phyloP scores from a whole-genome alignment of 2,329 filamentous ascomycete species.

The Sporothrix phasma region DNA sequence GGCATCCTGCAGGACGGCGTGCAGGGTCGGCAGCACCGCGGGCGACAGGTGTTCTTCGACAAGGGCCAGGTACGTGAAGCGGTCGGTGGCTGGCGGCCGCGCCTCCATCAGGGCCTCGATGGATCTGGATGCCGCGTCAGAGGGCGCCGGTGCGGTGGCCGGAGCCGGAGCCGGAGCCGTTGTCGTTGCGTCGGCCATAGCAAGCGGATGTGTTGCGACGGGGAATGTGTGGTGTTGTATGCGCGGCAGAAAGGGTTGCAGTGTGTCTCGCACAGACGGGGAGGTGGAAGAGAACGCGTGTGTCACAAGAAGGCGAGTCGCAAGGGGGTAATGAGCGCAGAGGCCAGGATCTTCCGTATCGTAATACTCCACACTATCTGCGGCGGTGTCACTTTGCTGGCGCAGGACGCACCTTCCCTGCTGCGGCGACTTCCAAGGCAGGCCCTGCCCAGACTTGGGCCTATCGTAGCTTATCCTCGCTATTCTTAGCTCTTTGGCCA shows the following conservation, averaged over 20 bases:
- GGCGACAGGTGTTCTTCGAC: conserved; percentile 62
- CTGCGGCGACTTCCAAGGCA: conserved; percentile 11
- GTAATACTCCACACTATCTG: not conserved
- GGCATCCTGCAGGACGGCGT: conserved; percentile 47
- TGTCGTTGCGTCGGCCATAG: conserved; percentile 9
- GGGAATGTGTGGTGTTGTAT: not conserved
- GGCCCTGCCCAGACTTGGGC: not conserved
- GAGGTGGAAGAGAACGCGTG: not conserved
- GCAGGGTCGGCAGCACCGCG: conserved; percentile 55
- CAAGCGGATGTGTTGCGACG: not conserved
- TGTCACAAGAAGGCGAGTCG: not conserved
- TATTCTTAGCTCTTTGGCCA: not conserved
- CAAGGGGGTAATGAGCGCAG: not conserved
- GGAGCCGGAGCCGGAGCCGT: not conserved
- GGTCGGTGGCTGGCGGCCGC: conserved; percentile 47
- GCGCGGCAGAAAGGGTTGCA: not conserved
- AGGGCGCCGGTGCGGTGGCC: conserved; percentile 18
- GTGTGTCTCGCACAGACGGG: not conserved
- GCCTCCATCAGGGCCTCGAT: conserved; percentile 39
- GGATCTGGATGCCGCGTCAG: conserved; percentile 27
- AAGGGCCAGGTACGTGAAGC: conserved; percentile 68
- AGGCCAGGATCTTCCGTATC: not conserved
- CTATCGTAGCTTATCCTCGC: too few species aligned
- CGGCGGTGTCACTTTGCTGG: not conserved
- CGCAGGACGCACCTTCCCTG: not conserved